Conservation (phyloP, 73 alveolate species). For the Tetrahymena thermophila region DNA sequence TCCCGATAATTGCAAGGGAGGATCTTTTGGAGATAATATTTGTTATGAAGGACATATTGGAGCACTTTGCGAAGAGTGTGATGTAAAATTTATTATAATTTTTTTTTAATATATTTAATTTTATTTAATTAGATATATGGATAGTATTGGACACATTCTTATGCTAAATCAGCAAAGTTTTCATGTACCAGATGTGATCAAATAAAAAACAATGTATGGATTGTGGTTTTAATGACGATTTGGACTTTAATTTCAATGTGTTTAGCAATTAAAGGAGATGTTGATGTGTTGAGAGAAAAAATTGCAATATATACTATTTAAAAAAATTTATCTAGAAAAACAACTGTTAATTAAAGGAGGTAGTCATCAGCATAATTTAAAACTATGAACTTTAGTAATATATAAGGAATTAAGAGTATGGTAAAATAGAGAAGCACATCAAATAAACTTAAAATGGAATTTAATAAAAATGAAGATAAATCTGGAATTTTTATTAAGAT, state of each 20-base stretch:
- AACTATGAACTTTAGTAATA: neutral
- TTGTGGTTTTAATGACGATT: neutral
- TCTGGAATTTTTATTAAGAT: constrained; percentile 15
- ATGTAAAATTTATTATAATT: neutral
- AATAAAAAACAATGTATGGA: neutral
- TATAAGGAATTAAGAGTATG: neutral
- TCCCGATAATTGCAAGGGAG: constrained; percentile 4
- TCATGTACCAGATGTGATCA: constrained; percentile 4
- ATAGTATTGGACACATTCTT: neutral
- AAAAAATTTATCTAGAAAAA: neutral
- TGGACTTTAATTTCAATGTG: constrained; percentile 19
- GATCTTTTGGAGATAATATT: constrained; percentile 3
- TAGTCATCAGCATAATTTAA: neutral
- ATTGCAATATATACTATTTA: neutral
- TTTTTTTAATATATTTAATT: too few relatives aligned
- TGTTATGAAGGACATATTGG: constrained; percentile 36
- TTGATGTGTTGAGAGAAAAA: neutral
- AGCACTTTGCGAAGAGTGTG: constrained; percentile 41
- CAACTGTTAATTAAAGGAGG: neutral
- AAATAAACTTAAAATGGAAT: neutral
- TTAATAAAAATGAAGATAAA: neutral
- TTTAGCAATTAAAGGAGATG: neutral
- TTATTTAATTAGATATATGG: neutral
- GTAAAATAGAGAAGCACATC: neutral
- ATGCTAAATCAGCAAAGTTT: neutral